Conservation (phyloP, 345 rosid species). For the Gossypioides kirkii region DNA sequence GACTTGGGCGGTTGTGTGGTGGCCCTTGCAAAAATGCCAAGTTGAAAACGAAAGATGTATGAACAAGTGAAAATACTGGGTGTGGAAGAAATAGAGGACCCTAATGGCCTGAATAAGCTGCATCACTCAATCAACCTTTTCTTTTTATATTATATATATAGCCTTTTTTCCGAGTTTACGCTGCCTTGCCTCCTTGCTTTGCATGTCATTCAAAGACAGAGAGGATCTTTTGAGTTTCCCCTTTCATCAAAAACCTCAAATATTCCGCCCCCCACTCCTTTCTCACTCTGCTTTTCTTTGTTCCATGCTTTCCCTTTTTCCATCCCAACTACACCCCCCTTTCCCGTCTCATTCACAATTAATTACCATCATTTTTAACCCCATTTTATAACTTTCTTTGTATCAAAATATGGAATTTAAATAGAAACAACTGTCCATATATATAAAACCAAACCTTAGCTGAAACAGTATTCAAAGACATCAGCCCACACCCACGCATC, state of each 20-base stretch:
- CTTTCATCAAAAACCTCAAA: slow-evolving; percentile 8
- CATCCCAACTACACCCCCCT: no score
- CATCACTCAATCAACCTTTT: neutral
- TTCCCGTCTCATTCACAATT: no score
- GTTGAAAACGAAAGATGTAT: slow-evolving; percentile 2
- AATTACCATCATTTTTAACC: no score
- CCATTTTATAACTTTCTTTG: no score
- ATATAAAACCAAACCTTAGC: no score
- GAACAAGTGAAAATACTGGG: neutral
- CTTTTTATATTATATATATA: neutral
- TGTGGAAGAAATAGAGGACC: no score
- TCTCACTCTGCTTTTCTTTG: neutral
- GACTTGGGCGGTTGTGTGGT: slow-evolving; percentile 39
- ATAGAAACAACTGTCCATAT: no score
- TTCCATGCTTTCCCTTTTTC: no score
- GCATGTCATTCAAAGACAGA: slow-evolving; percentile 15
- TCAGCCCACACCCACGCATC: no score
- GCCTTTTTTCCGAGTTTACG: slow-evolving; percentile 10
- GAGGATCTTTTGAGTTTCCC: slow-evolving; percentile 18
- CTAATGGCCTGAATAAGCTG: no score
- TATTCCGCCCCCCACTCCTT: neutral
- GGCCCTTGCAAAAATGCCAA: slow-evolving; percentile 8
- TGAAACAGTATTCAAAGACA: no score
- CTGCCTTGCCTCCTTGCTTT: slow-evolving; percentile 15
- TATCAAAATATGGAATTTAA: no score